Evolutionary conservation across 768 basidiomycete species (phyloP), one percentile per base, ranked within the genome.

Genomic region (Suillus weaverae): DNA sequence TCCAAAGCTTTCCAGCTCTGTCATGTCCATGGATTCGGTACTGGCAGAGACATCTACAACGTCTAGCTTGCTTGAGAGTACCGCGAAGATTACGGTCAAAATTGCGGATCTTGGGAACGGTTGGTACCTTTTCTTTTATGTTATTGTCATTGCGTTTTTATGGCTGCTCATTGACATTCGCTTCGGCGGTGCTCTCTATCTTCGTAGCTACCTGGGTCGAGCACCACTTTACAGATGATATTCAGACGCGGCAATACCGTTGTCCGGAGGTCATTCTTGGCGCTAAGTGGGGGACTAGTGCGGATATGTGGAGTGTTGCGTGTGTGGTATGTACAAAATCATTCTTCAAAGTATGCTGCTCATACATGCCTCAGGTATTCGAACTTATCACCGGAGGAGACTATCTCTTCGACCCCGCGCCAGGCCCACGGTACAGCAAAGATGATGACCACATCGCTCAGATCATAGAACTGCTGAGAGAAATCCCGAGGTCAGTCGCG

Each of bases 41-140:
- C 62, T 73, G 32, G 75, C 36, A 14, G 74, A 66, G 60, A 67
- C 70, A 7, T 75, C 74, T 11, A 63, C 70, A n/a, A 46, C 62
- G 5, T 74, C 77, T n/a, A 76, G 74, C 46, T 57, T 72, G n/a
- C 65, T 75, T 33, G 80, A 81, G 60, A 76, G 74, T 20, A 66
- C 70, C 62, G 88, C 92, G 72, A 86, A 87, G 74, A 97, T 99
- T 67, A 98, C 95, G 7, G 97, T 99, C 61, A 98, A 99, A 84
- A 99, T 99, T 73, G 97, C 97, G 36, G 97, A 99, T 84, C 79
- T 99, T 61, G 97, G 97, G 9, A 99, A 99, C 76, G 94, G 94
- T 87, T 73, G 65, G 88, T 78, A 51, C 64, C 46, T 64, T 66
- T 61, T 36, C 30, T 65, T 18, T 35, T 26, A 35, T 33, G 7